Percentiles rank a stretch among this genome's conserved stretches.
phyloP scores from a whole-genome alignment of 1,139 yeast genomes.

The Taphrina sp. region DNA sequence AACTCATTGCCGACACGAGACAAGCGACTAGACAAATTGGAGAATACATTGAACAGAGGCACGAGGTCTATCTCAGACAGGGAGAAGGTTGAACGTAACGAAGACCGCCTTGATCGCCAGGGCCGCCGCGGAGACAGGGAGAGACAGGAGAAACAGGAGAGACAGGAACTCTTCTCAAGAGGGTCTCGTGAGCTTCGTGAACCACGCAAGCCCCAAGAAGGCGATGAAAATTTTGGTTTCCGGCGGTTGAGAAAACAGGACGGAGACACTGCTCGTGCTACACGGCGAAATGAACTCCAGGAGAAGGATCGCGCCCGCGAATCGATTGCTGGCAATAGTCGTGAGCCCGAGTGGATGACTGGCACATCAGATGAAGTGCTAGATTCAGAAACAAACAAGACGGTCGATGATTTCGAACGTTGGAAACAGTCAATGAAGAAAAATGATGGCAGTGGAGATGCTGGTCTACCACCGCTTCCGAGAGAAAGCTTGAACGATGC shows the following conservation, averaged over 20 bases:
- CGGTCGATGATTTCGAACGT: slow-evolving; percentile 28
- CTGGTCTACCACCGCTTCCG: slow-evolving; percentile 11
- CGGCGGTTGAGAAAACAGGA: slow-evolving; percentile 2
- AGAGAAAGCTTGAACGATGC: background rate
- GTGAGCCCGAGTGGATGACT: slow-evolving; percentile 9
- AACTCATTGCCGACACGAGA: background rate
- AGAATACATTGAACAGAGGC: background rate
- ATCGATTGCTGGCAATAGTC: no score
- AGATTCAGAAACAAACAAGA: slow-evolving; percentile 14
- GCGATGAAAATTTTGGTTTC: slow-evolving; percentile 6
- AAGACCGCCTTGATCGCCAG: slow-evolving; percentile 5
- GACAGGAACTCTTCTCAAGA: no score
- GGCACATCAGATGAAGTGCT: background rate
- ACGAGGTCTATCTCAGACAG: background rate
- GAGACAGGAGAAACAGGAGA: slow-evolving; percentile 8
- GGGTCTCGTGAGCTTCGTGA: no score
- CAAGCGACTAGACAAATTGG: background rate
- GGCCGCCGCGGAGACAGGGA: slow-evolving; percentile 8
- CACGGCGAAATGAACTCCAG: background rate
- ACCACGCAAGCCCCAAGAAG: slow-evolving; percentile 12
- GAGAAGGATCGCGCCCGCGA: background rate
- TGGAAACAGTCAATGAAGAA: slow-evolving; percentile 29
- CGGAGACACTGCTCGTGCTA: background rate
- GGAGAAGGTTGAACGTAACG: slow-evolving; percentile 3
- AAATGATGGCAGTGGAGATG: slow-evolving; percentile 17